Percentiles rank a stretch among this genome's conserved stretches.
Evolutionary conservation across 331 rosid species (phyloP).

Genomic region (Phaseolus coccineus): DNA sequence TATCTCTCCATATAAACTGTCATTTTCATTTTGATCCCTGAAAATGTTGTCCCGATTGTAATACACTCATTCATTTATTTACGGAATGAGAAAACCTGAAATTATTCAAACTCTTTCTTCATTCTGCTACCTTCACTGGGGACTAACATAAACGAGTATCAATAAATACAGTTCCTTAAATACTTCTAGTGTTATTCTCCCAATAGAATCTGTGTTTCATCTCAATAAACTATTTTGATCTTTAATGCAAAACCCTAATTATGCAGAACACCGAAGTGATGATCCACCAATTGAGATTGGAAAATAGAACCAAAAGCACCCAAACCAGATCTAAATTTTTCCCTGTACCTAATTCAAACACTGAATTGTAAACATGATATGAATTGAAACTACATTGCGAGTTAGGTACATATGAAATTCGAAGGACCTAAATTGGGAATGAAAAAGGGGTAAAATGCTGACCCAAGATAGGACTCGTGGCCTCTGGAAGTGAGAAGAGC

Average conservation of each 20-base stretch:
- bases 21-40: not conserved
- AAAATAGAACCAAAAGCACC: not conserved
- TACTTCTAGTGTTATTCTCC: not conserved
- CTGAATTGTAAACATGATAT: not conserved
- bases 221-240: not conserved
- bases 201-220: not conserved
- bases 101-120: not conserved
- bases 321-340: not conserved
- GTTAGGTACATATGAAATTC: not conserved
- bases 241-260: not conserved
- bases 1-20: not conserved
- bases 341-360: not conserved
- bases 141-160: not conserved
- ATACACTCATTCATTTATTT: slow-evolving; percentile 23
- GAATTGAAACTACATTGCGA: not conserved
- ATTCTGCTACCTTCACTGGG: not conserved
- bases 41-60: not conserved
- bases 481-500: slow-evolving; percentile 79
- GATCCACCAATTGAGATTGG: not conserved
- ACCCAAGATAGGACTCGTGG: slow-evolving; percentile 89
- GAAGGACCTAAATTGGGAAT: not conserved
- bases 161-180: not conserved
- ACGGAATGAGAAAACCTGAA: not conserved
- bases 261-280: not conserved
- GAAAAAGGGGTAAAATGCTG: slow-evolving; percentile 32